These are phyloP conservation scores for Pseudopithomyces chartarum DNA, from an alignment of 2,329 filamentous ascomycete genomes.

Conservation along the genomic window DNA sequence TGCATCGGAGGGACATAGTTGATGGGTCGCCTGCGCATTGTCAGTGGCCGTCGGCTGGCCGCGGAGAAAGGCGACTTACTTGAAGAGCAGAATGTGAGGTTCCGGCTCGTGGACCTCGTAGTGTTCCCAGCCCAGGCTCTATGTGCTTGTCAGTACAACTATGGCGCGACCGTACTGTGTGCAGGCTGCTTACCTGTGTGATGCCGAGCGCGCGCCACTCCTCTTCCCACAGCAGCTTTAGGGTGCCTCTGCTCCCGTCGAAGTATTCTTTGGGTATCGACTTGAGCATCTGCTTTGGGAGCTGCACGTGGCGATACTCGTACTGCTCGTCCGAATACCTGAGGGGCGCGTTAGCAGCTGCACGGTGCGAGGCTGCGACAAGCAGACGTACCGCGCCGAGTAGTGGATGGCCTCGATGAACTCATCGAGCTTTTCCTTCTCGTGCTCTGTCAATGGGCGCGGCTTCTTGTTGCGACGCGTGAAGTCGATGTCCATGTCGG, in stretches of 20 bases:
- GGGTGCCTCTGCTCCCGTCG: conserved; percentile 82
- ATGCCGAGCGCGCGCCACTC: conserved; percentile 98
- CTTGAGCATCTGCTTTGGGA: conserved; percentile 98
- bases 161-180: background rate
- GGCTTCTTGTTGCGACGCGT: conserved; percentile 86
- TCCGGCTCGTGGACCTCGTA: conserved; percentile 99
- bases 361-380: conserved; percentile 15
- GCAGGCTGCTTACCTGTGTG: conserved; percentile 73
- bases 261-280: conserved; percentile 95
- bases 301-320: conserved; percentile 96
- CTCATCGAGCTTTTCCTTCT: conserved; percentile 85
- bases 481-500: conserved; percentile 71
- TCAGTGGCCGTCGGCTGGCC: conserved; percentile 9
- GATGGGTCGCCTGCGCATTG: conserved; percentile 69
- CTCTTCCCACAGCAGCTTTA: conserved; percentile 97
- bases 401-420: conserved; percentile 95
- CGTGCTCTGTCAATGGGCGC: conserved; percentile 76
- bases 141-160: conserved; percentile 21
- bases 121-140: conserved; percentile 99
- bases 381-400: conserved; percentile 73
- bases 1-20: conserved; percentile 75
- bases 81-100: conserved; percentile 97
- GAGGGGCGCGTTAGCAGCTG: conserved; percentile 25
- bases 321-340: conserved; percentile 93
- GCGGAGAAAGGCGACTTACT: conserved; percentile 65